These are phyloP conservation scores for Elsinoe perseae DNA, from an alignment of 2,329 filamentous ascomycete species.

Conservation along the genomic window DNA sequence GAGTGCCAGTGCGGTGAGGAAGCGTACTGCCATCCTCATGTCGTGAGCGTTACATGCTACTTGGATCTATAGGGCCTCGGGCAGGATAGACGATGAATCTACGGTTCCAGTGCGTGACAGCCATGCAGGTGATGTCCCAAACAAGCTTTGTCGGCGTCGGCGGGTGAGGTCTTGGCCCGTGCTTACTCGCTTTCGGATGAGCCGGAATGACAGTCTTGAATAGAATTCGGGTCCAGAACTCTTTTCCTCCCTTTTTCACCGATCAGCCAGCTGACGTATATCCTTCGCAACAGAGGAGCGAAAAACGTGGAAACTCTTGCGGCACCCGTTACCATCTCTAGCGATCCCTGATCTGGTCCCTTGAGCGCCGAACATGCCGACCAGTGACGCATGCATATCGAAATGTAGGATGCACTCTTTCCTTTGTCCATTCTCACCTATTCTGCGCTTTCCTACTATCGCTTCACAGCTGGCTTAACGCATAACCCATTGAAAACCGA, in stretches of 20 bases:
- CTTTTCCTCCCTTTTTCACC: neutral
- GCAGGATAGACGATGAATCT: neutral
- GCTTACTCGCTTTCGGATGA: neutral
- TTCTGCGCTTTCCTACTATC: neutral
- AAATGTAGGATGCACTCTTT: neutral
- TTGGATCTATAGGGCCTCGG: neutral
- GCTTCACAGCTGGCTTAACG: neutral
- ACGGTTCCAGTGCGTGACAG: neutral
- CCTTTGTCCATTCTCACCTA: neutral
- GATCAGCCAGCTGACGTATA: conserved; percentile 3
- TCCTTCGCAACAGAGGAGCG: neutral
- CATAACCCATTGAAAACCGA: neutral
- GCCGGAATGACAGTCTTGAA: no score
- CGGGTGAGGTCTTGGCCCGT: neutral
- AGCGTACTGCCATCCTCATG: conserved; percentile 11
- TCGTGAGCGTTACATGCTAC: neutral
- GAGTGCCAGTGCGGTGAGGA: conserved; percentile 22
- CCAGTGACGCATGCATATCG: neutral
- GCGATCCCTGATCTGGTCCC: no score
- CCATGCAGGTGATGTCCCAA: neutral
- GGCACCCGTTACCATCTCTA: neutral
- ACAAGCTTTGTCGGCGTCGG: conserved; percentile 5
- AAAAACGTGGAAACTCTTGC: neutral
- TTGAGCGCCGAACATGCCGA: neutral
- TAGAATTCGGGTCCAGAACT: neutral